These are phyloP conservation scores for Polygonum maritimum DNA, from an alignment of 148 eudicot species.

Conservation along the genomic window DNA sequence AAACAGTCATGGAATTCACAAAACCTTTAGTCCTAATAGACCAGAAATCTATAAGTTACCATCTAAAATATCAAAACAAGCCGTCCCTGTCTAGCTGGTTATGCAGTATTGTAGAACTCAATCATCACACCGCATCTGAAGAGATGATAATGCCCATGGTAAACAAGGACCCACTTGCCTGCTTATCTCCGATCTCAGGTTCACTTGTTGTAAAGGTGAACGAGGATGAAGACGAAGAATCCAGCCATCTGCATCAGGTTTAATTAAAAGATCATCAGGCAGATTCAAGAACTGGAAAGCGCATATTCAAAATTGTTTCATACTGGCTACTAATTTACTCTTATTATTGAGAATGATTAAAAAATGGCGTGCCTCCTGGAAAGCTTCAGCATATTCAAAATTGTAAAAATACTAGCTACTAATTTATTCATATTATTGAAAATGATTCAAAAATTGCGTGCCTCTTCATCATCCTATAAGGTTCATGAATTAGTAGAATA, in stretches of 20 bases:
- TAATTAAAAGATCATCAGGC: not conserved
- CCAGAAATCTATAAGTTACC: not conserved
- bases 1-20: not conserved
- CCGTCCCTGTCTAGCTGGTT: not conserved
- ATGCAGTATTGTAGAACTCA: not conserved
- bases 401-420: not conserved
- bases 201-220: constrained; percentile 76
- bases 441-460: too few species aligned
- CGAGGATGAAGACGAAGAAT: constrained; percentile 63
- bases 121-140: not conserved
- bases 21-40: not conserved
- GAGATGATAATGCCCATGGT: not conserved
- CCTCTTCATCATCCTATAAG: not conserved
- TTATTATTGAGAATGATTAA: not conserved
- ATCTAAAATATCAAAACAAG: not conserved
- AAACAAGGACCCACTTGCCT: not conserved
- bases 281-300: not conserved
- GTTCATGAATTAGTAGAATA: too few species aligned
- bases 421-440: not conserved
- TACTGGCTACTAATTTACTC: not conserved
- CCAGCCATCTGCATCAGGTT: constrained; percentile 67
- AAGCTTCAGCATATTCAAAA: not conserved
- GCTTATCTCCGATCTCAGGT: not conserved
- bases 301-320: not conserved
- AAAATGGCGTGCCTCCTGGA: too few species aligned